Conservation (phyloP, 73 alveolate genomes). For the Tetrahymena thermophila region DNA sequence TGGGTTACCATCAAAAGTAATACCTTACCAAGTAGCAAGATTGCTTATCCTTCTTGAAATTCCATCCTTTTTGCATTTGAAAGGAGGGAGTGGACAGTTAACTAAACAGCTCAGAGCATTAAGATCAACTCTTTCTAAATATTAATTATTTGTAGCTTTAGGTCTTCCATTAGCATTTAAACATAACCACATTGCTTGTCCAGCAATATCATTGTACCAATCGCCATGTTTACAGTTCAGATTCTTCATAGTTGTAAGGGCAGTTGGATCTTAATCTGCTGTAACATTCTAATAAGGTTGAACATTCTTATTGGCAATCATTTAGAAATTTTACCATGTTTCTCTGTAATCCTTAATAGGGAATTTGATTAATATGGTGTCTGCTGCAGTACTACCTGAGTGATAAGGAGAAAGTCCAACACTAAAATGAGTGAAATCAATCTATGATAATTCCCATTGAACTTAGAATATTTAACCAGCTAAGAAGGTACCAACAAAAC, state of each 20-base stretch:
- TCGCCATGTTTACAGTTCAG: conserved; percentile 30
- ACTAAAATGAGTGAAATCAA: conserved; percentile 7
- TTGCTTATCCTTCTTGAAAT: not conserved
- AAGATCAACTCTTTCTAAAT: conserved; percentile 7
- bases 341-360: conserved; percentile 22
- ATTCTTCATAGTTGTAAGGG: not conserved
- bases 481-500: conserved; percentile 15
- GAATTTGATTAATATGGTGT: conserved; percentile 15
- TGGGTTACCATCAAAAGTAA: not conserved
- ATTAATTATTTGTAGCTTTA: not conserved
- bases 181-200: conserved; percentile 10
- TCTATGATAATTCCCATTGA: conserved; percentile 16
- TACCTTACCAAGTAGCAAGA: conserved; percentile 17
- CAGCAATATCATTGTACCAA: conserved; percentile 25
- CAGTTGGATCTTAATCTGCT: not conserved
- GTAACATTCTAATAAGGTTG: not conserved
- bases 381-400: not conserved
- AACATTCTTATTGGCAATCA: conserved; percentile 14
- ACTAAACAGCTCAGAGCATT: conserved; percentile 13
- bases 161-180: conserved; percentile 8
- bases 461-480: conserved; percentile 22
- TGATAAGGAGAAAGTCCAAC: conserved; percentile 26
- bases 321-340: conserved; percentile 11
- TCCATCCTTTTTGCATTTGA: not conserved
- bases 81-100: not conserved